Conservation (phyloP, 345 rosid species). For the Syzygium aqueum region DNA sequence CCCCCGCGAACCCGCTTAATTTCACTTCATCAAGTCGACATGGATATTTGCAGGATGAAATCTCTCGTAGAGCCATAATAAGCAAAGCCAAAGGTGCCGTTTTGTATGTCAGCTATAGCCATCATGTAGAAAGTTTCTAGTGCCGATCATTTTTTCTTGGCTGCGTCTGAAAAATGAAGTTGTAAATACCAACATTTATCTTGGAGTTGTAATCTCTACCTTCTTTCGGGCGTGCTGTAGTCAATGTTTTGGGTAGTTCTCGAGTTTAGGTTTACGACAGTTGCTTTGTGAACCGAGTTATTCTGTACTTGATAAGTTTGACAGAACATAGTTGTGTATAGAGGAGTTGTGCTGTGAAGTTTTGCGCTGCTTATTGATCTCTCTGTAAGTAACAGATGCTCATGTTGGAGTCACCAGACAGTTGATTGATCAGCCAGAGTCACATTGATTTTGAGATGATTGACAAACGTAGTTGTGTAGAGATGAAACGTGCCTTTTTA, state of each 20-base stretch:
- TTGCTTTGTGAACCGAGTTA: neutral
- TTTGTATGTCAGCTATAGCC: slow-evolving; percentile 5
- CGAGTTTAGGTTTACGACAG: neutral
- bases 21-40: neutral
- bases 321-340: neutral
- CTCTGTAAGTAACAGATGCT: neutral
- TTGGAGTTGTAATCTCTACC: slow-evolving; percentile 6
- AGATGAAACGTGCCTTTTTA: neutral
- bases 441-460: neutral
- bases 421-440: neutral
- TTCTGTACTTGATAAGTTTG: neutral
- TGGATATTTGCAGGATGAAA: neutral
- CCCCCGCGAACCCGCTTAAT: slow-evolving; percentile 43
- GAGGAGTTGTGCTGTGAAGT: neutral
- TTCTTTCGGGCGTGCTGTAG: neutral
- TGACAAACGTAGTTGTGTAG: neutral
- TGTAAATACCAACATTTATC: slow-evolving; percentile 13
- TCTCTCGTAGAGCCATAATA: neutral
- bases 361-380: neutral
- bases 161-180: slow-evolving; percentile 17
- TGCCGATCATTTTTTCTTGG: slow-evolving; percentile 27
- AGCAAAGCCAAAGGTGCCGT: slow-evolving; percentile 8
- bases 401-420: neutral
- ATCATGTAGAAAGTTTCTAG: slow-evolving; percentile 12
- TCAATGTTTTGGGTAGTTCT: neutral